Percentiles rank a stretch among this genome's conserved stretches.
Conservation (phyloP, 2,329 filamentous ascomycete species). For the Myriosclerotinia duriaeana region DNA sequence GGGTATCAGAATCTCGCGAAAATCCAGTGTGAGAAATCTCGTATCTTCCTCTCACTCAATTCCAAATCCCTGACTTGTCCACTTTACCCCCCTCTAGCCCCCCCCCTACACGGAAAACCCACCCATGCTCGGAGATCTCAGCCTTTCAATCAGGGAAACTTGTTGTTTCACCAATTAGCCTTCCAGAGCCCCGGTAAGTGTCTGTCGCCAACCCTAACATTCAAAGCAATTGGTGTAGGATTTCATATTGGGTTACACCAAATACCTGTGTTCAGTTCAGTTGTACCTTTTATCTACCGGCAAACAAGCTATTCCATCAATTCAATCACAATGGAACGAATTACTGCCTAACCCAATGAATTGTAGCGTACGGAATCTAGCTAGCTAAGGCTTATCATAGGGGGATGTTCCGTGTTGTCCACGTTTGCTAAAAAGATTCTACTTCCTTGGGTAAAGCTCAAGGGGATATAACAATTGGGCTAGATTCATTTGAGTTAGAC, state of each 20-base stretch:
- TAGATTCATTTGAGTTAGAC: constrained; percentile 1
- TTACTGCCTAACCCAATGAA: neutral
- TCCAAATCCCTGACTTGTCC: neutral
- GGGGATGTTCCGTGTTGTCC: neutral
- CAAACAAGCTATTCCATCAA: neutral
- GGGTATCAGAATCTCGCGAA: constrained; percentile 9
- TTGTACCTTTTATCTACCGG: constrained; percentile 2
- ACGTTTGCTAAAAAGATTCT: neutral
- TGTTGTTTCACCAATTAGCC: constrained; percentile 11
- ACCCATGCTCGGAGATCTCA: constrained; percentile 12
- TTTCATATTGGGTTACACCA: neutral
- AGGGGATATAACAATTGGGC: neutral
- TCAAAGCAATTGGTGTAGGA: neutral
- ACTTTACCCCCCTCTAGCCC: neutral
- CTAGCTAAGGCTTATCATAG: neutral
- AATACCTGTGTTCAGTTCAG: neutral
- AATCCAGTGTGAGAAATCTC: constrained; percentile 19
- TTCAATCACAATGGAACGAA: neutral
- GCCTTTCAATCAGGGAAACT: constrained; percentile 2
- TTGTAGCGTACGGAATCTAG: neutral
- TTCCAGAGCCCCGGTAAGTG: constrained; percentile 15
- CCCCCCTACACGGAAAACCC: constrained; percentile 5
- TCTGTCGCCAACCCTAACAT: neutral
- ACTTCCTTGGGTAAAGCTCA: neutral
- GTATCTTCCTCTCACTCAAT: constrained; percentile 9